phyloP scores from a whole-genome alignment of 176 grass and related monocot species.

The Lolium rigidum region DNA sequence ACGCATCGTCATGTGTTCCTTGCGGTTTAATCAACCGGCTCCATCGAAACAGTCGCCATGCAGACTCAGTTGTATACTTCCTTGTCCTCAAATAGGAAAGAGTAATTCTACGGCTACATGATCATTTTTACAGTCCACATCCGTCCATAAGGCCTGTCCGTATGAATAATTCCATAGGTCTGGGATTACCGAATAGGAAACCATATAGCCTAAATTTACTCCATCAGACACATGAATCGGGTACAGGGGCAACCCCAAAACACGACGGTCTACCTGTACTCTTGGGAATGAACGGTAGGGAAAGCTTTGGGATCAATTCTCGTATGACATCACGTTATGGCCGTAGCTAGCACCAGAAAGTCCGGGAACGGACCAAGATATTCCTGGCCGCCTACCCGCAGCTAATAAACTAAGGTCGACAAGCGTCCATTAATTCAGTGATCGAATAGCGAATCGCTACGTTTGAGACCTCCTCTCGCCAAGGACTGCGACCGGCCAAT shows the following conservation, averaged over 20 bases:
- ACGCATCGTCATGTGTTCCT: too few relatives aligned
- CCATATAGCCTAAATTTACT: too few relatives aligned
- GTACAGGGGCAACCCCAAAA: neutral
- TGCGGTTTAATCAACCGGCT: too few relatives aligned
- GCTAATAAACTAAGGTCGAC: neutral
- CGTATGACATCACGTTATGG: neutral
- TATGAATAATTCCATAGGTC: too few relatives aligned
- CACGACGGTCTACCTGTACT: neutral
- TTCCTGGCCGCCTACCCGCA: neutral
- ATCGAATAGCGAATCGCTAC: neutral
- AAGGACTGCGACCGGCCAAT: neutral
- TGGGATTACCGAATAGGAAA: too few relatives aligned
- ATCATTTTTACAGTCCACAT: too few relatives aligned
- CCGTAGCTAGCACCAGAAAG: neutral
- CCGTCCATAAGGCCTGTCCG: too few relatives aligned
- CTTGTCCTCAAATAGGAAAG: too few relatives aligned
- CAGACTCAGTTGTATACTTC: too few relatives aligned
- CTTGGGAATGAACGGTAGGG: neutral
- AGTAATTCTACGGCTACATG: too few relatives aligned
- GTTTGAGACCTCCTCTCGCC: neutral
- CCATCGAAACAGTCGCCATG: too few relatives aligned
- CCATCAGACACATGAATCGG: neutral
- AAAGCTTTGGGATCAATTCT: neutral
- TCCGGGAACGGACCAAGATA: neutral
- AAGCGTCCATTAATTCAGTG: neutral